Conservation (phyloP, 129 eudicot species). For the Dittrichia graveolens region DNA sequence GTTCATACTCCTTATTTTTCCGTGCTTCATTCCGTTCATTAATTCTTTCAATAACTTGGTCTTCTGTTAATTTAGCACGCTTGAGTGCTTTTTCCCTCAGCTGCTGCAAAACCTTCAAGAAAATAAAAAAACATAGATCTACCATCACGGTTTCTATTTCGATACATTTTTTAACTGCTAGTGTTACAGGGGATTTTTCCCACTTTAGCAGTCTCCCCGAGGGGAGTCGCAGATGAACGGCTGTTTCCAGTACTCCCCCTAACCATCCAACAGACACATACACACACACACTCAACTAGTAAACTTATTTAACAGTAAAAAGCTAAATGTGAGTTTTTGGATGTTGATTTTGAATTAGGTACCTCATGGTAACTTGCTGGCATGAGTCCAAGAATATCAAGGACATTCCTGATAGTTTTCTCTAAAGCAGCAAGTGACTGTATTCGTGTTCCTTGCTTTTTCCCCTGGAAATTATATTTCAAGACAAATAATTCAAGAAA, state of each 20-base stretch:
- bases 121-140: not conserved
- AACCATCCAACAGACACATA: too few species aligned
- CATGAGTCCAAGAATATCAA: constrained; percentile 75
- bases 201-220: too few species aligned
- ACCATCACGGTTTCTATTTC: constrained; percentile 2
- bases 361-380: constrained; percentile 81
- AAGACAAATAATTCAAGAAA: not conserved
- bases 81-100: constrained; percentile 75
- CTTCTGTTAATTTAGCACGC: constrained; percentile 81
- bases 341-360: constrained; percentile 10
- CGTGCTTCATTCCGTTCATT: constrained; percentile 69
- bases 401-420: constrained; percentile 54
- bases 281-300: too few species aligned
- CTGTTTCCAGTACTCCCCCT: too few species aligned
- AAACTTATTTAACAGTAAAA: not conserved
- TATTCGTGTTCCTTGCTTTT: constrained; percentile 63
- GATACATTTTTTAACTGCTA: too few species aligned
- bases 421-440: constrained; percentile 90
- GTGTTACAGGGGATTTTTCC: too few species aligned
- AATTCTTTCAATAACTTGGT: constrained; percentile 56
- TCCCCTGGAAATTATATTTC: constrained; percentile 58
- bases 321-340: not conserved
- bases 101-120: constrained; percentile 65
- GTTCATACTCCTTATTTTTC: constrained; percentile 75
- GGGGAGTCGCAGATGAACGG: not conserved